These are phyloP conservation scores for Sophora flavescens DNA, from an alignment of 306 rosid species.

Conservation along the genomic window DNA sequence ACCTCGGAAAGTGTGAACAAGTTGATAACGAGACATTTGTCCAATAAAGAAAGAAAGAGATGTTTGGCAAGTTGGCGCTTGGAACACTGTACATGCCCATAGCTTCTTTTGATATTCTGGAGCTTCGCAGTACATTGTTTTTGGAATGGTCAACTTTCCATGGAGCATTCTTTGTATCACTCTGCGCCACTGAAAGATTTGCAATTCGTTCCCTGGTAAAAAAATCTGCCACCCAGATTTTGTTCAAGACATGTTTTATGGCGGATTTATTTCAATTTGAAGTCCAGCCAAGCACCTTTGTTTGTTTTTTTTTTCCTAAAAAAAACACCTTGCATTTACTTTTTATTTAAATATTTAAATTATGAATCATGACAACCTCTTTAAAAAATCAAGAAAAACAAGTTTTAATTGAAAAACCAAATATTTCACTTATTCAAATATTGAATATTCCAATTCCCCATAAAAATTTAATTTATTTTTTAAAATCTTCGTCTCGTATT, in stretches of 20 bases:
- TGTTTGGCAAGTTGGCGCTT: constrained; percentile 46
- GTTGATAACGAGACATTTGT: constrained; percentile 55
- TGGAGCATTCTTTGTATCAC: constrained; percentile 3
- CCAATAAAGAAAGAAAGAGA: constrained; percentile 48
- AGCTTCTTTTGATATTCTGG: constrained; percentile 7
- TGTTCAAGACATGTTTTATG: not conserved
- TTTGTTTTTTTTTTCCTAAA: no score
- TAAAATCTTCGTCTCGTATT: no score
- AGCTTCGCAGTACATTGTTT: constrained; percentile 16
- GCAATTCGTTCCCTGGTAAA: not conserved
- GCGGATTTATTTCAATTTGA: not conserved
- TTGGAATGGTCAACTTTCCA: constrained; percentile 45
- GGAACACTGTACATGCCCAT: constrained; percentile 40
- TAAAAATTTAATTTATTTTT: no score
- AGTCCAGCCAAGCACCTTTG: no score
- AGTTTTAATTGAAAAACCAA: no score
- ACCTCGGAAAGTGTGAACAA: constrained; percentile 45
- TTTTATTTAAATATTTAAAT: no score
- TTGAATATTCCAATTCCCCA: no score
- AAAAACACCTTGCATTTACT: no score
- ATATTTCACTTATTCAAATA: no score
- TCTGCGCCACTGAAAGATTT: not conserved
- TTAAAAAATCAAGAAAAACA: no score
- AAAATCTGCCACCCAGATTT: not conserved
- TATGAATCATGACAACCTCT: no score